Conservation (phyloP, 2,329 filamentous ascomycete species). For the Trichoderma arundinaceum region DNA sequence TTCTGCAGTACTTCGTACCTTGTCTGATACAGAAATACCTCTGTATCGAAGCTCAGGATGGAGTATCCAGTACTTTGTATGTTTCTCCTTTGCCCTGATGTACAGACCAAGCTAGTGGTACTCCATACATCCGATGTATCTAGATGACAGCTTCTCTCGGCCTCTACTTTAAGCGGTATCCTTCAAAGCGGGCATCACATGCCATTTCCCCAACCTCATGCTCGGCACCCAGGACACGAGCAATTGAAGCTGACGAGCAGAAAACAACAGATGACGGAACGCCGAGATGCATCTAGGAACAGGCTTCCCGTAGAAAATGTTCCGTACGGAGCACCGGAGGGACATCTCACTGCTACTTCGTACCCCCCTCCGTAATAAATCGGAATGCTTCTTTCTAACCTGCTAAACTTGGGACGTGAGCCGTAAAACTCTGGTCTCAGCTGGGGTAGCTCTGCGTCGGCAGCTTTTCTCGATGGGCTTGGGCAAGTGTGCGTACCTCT, state of each 20-base stretch:
- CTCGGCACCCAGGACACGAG: conserved; percentile 20
- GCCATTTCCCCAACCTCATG: conserved; percentile 19
- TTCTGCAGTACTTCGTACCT: neutral
- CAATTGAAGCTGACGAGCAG: conserved; percentile 7
- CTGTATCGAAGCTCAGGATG: conserved; percentile 7
- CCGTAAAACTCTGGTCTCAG: neutral
- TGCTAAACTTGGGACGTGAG: conserved; percentile 14
- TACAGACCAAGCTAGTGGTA: neutral
- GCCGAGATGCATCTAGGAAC: conserved; percentile 28
- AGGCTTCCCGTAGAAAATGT: conserved; percentile 3
- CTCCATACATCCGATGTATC: neutral
- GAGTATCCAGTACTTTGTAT: neutral
- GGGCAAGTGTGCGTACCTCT: neutral
- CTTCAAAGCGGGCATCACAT: conserved; percentile 32
- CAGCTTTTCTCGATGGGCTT: neutral
- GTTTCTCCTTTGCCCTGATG: neutral
- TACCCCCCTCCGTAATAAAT: neutral
- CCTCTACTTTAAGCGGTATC: conserved; percentile 7
- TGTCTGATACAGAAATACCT: conserved; percentile 11
- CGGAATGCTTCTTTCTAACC: conserved; percentile 12
- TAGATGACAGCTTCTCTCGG: neutral
- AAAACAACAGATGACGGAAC: conserved; percentile 22
- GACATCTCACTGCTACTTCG: conserved; percentile 1
- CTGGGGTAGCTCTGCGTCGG: neutral
- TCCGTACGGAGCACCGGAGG: conserved; percentile 18